Conservation (phyloP, 495 filamentous ascomycete species). For the Pseudomonodictys pantanalensis region DNA sequence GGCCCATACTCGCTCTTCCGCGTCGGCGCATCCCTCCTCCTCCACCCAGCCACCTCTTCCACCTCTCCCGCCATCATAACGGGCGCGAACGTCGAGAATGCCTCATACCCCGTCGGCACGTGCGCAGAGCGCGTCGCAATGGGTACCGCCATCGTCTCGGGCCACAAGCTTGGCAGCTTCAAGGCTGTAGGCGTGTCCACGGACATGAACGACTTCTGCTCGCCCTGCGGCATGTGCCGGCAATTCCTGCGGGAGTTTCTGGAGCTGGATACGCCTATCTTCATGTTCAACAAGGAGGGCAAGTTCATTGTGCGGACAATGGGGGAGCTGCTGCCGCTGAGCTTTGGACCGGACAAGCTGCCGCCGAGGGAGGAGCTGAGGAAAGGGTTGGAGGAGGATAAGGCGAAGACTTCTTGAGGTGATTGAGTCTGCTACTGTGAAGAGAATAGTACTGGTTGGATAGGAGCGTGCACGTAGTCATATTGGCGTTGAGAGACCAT, state of each 20-base stretch:
- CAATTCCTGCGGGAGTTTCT: conserved; percentile 49
- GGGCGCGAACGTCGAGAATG: conserved; percentile 95
- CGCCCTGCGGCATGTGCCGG: conserved; percentile 55
- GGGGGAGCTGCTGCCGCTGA: conserved; percentile 48
- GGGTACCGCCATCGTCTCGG: conserved; percentile 67
- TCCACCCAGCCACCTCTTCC: conserved; percentile 51
- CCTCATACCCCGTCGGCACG: conserved; percentile 82
- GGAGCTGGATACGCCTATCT: conserved; percentile 62
- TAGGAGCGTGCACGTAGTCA: no score
- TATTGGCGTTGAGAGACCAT: no score
- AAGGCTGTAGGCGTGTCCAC: conserved; percentile 84
- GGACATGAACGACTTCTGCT: conserved; percentile 56
- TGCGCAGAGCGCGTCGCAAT: conserved; percentile 92
- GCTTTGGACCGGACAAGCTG: conserved; percentile 33
- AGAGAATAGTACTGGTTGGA: no score
- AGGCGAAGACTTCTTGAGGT: no score
- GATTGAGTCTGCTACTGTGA: no score
- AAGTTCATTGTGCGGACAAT: conserved; percentile 68
- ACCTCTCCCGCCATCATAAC: conserved; percentile 33
- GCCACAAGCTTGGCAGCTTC: conserved; percentile 58
- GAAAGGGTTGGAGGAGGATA: conserved; percentile 9
- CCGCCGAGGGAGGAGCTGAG: conserved; percentile 24
- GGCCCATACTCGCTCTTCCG: conserved; percentile 91
- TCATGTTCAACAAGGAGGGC: conserved; percentile 83
- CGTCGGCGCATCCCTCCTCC: conserved; percentile 80